Base-by-base conservation (phyloP, 2,329 filamentous ascomycete species). In the Neonectria punicea region DNA sequence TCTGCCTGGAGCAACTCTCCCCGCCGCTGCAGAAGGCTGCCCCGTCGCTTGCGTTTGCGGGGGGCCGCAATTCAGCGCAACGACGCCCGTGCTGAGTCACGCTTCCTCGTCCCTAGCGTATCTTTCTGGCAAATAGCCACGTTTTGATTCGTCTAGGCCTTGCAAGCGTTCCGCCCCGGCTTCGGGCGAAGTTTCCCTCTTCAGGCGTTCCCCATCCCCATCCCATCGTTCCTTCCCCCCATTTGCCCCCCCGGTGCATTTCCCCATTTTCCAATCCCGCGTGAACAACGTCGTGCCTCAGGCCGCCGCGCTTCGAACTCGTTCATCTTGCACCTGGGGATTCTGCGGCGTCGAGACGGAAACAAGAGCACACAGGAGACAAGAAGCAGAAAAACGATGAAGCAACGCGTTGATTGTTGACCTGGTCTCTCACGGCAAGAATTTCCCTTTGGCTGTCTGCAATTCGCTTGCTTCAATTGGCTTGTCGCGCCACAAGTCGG, bases 131-230 rank as follows among this genome's bases (percentile, higher is more conserved):
- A 68, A 69, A 67, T 60, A 22, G 0, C 4, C 0, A 2, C 0
- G 3, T 22, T 34, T 1, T 66, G 53, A 72, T 73, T 70, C 59
- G 70, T 16, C 18, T 18, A 39, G 14, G 51, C 6, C 44, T 8
- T 13, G 13, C n/a, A 46, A 18, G 11, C 28, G 30, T 47, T 43
- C 54, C 57, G 44, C 50, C 56, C 53, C 53, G 62, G 28, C 54
- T 43, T 63, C 68, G 68, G 70, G 66, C 68, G 60, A 57, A 67
- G 63, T 73, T 72, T 68, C 70, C 70, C 68, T 67, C 53, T 71
- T 69, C 54, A 63, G 56, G 53, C 53, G 53, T 57, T 51, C 49
- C 47, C 61, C 61, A 57, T 54, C 53, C 39, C 53, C 14, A 25
- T 25, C 25, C 25, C 25, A 25, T 25, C 25, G 25, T 5, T 51